Percentiles rank a stretch among this genome's conserved stretches.
These are phyloP conservation scores for Viola odorata DNA, from an alignment of 345 rosid species.

Conservation along the genomic window DNA sequence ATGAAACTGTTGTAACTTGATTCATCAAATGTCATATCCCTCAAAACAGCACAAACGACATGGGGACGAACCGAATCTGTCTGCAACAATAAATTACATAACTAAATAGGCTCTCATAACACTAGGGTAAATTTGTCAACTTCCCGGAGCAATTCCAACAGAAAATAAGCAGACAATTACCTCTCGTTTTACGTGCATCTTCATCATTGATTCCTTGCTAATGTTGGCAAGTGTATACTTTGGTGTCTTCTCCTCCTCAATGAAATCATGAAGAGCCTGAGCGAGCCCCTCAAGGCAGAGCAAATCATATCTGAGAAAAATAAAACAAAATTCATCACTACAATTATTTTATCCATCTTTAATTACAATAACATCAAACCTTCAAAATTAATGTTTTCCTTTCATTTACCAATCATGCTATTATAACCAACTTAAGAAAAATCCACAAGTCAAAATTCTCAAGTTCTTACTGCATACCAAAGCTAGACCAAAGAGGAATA, in stretches of 20 bases:
- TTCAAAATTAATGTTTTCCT: not conserved
- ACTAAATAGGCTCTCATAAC: not conserved
- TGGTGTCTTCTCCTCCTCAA: conserved; percentile 54
- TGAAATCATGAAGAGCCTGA: conserved; percentile 85
- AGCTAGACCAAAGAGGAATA: no score
- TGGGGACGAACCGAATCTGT: conserved; percentile 62
- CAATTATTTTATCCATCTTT: not conserved
- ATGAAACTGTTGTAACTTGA: conserved; percentile 90
- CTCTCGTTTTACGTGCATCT: conserved; percentile 72
- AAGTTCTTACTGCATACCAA: no score
- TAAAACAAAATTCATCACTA: not conserved
- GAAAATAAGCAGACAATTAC: conserved; percentile 24
- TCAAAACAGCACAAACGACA: conserved; percentile 82
- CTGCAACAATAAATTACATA: no score
- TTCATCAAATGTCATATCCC: conserved; percentile 76
- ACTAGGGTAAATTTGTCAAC: not conserved
- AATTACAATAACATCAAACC: not conserved
- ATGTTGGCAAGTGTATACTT: conserved; percentile 37
- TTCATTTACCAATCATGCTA: no score
- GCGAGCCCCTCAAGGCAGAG: conserved; percentile 97
- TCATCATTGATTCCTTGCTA: conserved; percentile 42
- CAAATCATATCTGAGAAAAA: conserved; percentile 64
- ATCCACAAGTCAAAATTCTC: no score
- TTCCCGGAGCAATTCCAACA: conserved; percentile 7
- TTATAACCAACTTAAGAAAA: no score